Conservation (phyloP, 1,139 yeast genomes). For the Suhomyces maxii region DNA sequence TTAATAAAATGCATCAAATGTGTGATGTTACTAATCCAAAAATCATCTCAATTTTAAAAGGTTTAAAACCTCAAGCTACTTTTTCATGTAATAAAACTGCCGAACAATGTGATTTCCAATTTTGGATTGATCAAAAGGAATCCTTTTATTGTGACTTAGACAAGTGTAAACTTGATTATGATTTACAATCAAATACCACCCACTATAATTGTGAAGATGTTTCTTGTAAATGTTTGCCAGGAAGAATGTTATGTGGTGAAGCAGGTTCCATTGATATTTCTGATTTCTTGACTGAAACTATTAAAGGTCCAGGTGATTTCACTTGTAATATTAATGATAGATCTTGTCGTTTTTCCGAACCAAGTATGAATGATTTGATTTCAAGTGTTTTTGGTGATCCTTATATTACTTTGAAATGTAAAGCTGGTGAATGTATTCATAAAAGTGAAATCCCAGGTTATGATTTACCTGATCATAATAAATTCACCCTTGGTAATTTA, state of each 20-base stretch:
- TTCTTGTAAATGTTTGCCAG: constrained; percentile 86
- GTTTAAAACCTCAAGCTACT: constrained; percentile 87
- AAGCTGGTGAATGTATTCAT: constrained; percentile 89
- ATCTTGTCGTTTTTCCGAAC: constrained; percentile 82
- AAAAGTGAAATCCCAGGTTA: constrained; percentile 92
- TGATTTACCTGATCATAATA: constrained; percentile 59
- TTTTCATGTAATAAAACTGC: constrained; percentile 78
- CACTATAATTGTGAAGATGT: constrained; percentile 76
- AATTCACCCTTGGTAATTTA: constrained; percentile 50
- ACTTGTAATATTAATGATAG: constrained; percentile 65
- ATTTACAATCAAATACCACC: constrained; percentile 63
- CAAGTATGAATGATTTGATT: constrained; percentile 92
- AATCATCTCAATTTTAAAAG: constrained; percentile 74
- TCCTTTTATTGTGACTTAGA: constrained; percentile 85
- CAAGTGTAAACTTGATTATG: constrained; percentile 68
- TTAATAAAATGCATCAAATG: constrained; percentile 81
- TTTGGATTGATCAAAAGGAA: constrained; percentile 91
- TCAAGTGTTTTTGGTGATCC: constrained; percentile 92
- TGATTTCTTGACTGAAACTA: constrained; percentile 87
- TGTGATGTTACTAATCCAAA: constrained; percentile 92
- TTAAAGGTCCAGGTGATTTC: constrained; percentile 91
- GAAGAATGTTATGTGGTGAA: constrained; percentile 89
- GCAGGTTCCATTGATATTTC: constrained; percentile 92
- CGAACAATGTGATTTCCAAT: constrained; percentile 79
- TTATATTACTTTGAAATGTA: constrained; percentile 74